Evolutionary conservation across 2,329 filamentous ascomycete species (phyloP), one percentile per base, ranked within the genome.

Genomic region (Metarhizium humberi): DNA sequence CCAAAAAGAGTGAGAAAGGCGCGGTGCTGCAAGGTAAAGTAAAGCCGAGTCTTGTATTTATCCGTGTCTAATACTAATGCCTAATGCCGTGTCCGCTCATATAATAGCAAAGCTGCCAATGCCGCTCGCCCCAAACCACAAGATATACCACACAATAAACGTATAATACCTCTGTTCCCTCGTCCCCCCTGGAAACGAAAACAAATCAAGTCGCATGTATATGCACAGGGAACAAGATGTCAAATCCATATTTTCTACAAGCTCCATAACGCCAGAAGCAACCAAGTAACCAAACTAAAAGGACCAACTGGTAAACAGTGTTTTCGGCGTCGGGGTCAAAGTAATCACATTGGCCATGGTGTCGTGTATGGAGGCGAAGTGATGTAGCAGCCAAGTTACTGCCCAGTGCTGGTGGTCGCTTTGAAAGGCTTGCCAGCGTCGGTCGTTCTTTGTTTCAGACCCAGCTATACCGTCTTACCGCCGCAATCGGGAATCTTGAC

Each of bases 401-500:
- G 16, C 18, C 42, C 14, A 13, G 13, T 16, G 13, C 45, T 5
- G 20, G 10, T 48, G 18, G 20, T 16, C 45, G 45, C 20, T 8
- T 45, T 45, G n/a, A 11, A 45, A 7, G 4, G n/a, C 6, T 11
- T 18, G 2, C n/a, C 42, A 25, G 42, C 6, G 32, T 34, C 32
- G 32, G 32, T 4, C 7, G 32, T 34, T 34, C 38, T 16, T 40
- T 45, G 10, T 55, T 58, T 57, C 16, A n/a, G 38, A 13, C 13
- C 25, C 14, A 16, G 6, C 61, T 57, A 58, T 8, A 86, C 76
- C 8, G 84, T 88, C 74, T 87, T 84, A 32, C 90, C 91, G 29
- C 79, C 86, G 67, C 92, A 97, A 68, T 92, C 85, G 1, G 92
- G 92, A 63, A 97, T 96, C 67, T 81, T 85, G 64, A 97, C 72